A percentile compares a stretch with the other conserved stretches of the same genome.
Conservation (phyloP, 73 alveolate species). For the Paramecium bursaria region DNA sequence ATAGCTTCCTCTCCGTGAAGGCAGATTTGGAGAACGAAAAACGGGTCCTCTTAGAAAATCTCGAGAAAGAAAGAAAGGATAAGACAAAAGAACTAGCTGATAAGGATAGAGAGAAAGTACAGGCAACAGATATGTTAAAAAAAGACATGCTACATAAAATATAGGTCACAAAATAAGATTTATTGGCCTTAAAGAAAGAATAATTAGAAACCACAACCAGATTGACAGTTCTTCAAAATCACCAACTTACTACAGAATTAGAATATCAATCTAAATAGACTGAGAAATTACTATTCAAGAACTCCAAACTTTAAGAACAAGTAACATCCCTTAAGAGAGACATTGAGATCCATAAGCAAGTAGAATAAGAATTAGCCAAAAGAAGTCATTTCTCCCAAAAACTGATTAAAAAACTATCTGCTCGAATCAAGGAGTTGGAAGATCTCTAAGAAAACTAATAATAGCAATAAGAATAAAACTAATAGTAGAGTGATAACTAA, state of each 20-base stretch:
- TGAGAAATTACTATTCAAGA: slow-evolving; percentile 91
- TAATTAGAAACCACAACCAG: slow-evolving; percentile 91
- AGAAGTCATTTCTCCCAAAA: slow-evolving; percentile 90
- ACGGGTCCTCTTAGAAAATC: slow-evolving; percentile 58
- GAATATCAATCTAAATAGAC: slow-evolving; percentile 96
- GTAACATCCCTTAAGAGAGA: slow-evolving; percentile 91
- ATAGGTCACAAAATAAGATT: slow-evolving; percentile 82
- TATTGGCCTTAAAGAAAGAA: slow-evolving; percentile 85
- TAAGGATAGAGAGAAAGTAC: slow-evolving; percentile 85
- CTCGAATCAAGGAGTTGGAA: slow-evolving; percentile 81
- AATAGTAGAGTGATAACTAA: slow-evolving; percentile 55
- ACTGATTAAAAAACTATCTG: slow-evolving; percentile 80
- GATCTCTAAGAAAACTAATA: slow-evolving; percentile 74
- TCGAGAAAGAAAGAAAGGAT: slow-evolving; percentile 80
- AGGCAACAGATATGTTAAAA: slow-evolving; percentile 87
- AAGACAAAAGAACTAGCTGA: slow-evolving; percentile 82
- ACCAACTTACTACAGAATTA: slow-evolving; percentile 94
- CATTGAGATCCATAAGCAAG: slow-evolving; percentile 97
- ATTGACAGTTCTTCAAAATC: slow-evolving; percentile 95
- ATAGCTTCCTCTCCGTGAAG: slow-evolving; percentile 49
- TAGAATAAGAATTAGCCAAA: slow-evolving; percentile 95
- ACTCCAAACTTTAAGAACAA: slow-evolving; percentile 88
- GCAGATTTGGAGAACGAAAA: slow-evolving; percentile 69
- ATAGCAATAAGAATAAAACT: slow-evolving; percentile 60
- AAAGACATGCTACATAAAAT: slow-evolving; percentile 89